Percentiles rank a stretch among this genome's conserved stretches.
Conservation (phyloP, 257 asterid species). For the Gynochthodes officinalis region DNA sequence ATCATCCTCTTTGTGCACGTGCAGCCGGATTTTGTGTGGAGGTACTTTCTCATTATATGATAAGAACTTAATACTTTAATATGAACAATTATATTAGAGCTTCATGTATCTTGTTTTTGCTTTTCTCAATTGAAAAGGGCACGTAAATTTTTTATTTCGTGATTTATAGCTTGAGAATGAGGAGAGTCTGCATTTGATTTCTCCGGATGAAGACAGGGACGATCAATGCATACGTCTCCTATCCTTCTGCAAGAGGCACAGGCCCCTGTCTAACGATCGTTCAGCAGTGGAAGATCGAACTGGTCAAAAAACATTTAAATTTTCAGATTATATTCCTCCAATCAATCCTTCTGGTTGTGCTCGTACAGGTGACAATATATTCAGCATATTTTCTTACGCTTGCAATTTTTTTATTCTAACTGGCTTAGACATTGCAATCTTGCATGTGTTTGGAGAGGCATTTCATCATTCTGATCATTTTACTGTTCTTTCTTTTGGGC, state of each 20-base stretch:
- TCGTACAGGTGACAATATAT: constrained; percentile 64
- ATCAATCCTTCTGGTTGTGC: constrained; percentile 87
- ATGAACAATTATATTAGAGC: background rate
- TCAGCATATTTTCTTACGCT: constrained; percentile 14
- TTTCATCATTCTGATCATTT: background rate
- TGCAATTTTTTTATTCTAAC: background rate
- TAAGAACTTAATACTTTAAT: constrained; percentile 1
- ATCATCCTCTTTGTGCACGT: constrained; percentile 99
- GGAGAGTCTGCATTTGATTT: constrained; percentile 63
- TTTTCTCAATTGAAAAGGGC: background rate
- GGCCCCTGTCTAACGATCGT: constrained; percentile 67
- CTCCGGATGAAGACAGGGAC: constrained; percentile 84
- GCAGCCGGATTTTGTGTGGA: constrained; percentile 98
- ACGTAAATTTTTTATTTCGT: constrained; percentile 11
- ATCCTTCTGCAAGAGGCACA: constrained; percentile 89
- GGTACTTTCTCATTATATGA: constrained; percentile 40
- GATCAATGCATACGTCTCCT: constrained; percentile 80
- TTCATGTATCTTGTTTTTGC: background rate
- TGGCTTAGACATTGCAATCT: background rate
- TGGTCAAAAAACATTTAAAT: constrained; percentile 41
- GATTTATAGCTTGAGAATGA: constrained; percentile 76
- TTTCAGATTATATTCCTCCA: constrained; percentile 60
- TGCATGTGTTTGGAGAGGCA: background rate
- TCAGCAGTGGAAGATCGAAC: constrained; percentile 45
- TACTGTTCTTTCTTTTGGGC: background rate